Evolutionary conservation across 192 early-diverging fungal genomes (phyloP).

Genomic region (Backusella liffmaniae): DNA sequence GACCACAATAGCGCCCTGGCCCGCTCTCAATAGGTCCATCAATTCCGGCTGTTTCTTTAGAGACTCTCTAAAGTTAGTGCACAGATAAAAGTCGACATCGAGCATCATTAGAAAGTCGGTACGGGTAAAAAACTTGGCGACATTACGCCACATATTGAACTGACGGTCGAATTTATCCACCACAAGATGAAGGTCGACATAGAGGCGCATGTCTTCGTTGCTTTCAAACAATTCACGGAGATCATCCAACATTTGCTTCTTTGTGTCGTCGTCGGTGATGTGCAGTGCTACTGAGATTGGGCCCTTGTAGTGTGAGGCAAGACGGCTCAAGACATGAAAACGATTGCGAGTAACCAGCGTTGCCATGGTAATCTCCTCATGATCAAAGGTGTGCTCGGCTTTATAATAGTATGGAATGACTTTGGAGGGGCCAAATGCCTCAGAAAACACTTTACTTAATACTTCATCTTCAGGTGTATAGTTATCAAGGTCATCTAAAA

Average conservation of each 20-base stretch:
- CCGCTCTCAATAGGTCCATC: slow-evolving; percentile 43
- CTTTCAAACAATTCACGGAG: slow-evolving; percentile 43
- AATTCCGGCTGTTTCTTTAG: slow-evolving; percentile 35
- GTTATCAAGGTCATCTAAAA: slow-evolving; percentile 7
- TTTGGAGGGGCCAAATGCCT: slow-evolving; percentile 52
- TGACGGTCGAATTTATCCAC: slow-evolving; percentile 60
- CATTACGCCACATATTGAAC: slow-evolving; percentile 66
- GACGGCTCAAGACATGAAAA: slow-evolving; percentile 44
- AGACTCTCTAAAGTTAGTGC: slow-evolving; percentile 47
- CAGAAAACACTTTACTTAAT: slow-evolving; percentile 52
- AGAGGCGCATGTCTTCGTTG: slow-evolving; percentile 46
- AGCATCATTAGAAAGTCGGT: slow-evolving; percentile 59
- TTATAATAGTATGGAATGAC: slow-evolving; percentile 52
- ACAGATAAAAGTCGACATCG: slow-evolving; percentile 61
- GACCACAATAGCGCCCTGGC: slow-evolving; percentile 49
- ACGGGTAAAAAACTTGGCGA: slow-evolving; percentile 59
- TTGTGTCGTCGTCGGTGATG: slow-evolving; percentile 51
- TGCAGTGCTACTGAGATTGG: slow-evolving; percentile 61
- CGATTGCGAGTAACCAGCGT: slow-evolving; percentile 52
- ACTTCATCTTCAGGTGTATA: slow-evolving; percentile 44
- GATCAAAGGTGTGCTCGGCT: slow-evolving; percentile 37
- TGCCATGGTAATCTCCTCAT: slow-evolving; percentile 54
- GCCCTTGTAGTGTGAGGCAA: slow-evolving; percentile 49
- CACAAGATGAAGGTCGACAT: slow-evolving; percentile 59
- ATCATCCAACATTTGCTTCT: slow-evolving; percentile 43